Evolutionary conservation across 768 basidiomycete species (phyloP).

Genomic region (Strobilomyces confusus): DNA sequence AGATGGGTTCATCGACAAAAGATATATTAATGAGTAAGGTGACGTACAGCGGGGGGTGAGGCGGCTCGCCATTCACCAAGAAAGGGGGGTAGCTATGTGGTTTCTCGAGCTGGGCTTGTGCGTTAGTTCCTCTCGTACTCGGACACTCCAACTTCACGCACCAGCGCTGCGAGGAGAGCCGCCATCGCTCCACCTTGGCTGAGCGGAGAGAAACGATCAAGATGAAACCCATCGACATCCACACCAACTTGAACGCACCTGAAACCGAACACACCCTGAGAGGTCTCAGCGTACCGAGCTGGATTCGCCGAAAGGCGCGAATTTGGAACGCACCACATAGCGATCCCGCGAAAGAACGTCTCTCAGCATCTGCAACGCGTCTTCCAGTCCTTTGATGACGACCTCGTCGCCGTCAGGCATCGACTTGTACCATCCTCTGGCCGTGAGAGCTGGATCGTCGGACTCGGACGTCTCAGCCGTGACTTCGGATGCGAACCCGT

Average conservation of each 20-base stretch:
- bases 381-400: constrained; percentile 51
- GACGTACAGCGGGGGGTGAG: constrained; percentile 72
- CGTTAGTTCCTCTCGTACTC: neutral
- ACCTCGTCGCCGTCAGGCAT: constrained; percentile 52
- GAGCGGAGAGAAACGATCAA: constrained; percentile 5
- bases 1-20: neutral
- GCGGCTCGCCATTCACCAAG: constrained; percentile 56
- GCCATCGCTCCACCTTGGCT: constrained; percentile 82
- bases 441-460: constrained; percentile 54
- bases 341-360: constrained; percentile 53
- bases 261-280: constrained; percentile 75
- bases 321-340: constrained; percentile 54
- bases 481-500: constrained; percentile 35
- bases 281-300: neutral
- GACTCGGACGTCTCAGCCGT: constrained; percentile 20
- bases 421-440: constrained; percentile 71
- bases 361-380: constrained; percentile 50
- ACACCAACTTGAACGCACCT: constrained; percentile 40
- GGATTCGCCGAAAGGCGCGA: neutral
- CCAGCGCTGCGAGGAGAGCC: constrained; percentile 63
- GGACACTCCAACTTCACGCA: constrained; percentile 32
- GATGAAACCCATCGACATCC: neutral
- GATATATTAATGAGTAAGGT: neutral
- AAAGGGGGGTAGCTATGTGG: constrained; percentile 54
- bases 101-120: constrained; percentile 45